phyloP scores from a whole-genome alignment of 1,284 basidiomycete species.

The Trichosporon sp. region DNA sequence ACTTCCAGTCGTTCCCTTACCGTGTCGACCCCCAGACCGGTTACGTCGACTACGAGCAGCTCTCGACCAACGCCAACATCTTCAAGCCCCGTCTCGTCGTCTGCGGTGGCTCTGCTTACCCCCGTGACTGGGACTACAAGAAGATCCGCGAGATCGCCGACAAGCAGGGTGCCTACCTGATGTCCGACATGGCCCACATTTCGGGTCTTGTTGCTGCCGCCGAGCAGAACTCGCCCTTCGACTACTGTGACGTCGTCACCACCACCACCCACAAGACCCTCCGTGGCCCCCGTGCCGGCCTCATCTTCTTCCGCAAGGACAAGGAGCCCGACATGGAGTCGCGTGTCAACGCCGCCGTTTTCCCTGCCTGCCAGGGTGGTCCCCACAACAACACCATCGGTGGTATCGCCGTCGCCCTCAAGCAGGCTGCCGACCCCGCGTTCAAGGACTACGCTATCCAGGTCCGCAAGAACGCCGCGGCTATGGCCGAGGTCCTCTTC shows the following conservation, averaged over 20 bases:
- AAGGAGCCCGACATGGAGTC: constrained; percentile 84
- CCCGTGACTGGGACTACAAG: constrained; percentile 95
- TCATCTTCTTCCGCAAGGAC: constrained; percentile 99
- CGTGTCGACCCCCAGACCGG: constrained; percentile 81
- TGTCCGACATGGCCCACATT: constrained; percentile 98
- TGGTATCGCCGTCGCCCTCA: constrained; percentile 90
- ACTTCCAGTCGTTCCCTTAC: constrained; percentile 99
- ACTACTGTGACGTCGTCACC: constrained; percentile 95
- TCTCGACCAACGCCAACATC: constrained; percentile 85
- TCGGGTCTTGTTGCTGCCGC: constrained; percentile 93
- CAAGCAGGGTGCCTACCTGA: constrained; percentile 85
- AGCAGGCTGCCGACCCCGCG: constrained; percentile 85
- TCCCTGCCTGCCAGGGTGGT: constrained; percentile 99
- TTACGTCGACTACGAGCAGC: constrained; percentile 84
- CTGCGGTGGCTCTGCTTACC: constrained; percentile 98
- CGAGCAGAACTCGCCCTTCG: constrained; percentile 91
- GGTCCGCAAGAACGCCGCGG: constrained; percentile 83
- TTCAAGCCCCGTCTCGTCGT: constrained; percentile 97
- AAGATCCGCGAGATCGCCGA: constrained; percentile 79
- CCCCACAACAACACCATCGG: constrained; percentile 99
- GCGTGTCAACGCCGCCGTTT: constrained; percentile 96
- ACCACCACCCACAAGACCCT: constrained; percentile 99
- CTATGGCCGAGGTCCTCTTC: constrained; percentile 72
- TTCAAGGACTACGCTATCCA: constrained; percentile 94
- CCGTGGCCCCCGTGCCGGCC: constrained; percentile 94